A percentile compares a stretch with the other conserved stretches of the same genome.
Conservation (phyloP, 2,329 filamentous ascomycete species). For the Aspergillus caelatus region DNA sequence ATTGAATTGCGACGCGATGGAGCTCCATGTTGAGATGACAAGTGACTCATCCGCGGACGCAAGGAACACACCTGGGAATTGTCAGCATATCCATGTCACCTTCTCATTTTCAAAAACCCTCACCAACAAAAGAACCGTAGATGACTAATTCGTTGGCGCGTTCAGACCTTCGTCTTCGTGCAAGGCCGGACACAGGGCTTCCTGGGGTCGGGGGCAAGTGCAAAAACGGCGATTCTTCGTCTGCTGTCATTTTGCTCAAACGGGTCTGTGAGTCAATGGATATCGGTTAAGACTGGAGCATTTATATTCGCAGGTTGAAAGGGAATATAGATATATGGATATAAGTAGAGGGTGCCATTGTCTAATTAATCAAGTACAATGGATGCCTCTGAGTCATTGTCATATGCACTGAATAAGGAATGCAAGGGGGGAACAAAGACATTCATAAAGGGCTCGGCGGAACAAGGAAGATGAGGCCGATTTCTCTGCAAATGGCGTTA, state of each 20-base stretch:
- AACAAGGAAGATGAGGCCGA: not conserved
- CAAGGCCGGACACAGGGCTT: not conserved
- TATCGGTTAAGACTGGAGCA: not conserved
- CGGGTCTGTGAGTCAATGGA: not conserved
- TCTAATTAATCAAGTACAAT: not conserved
- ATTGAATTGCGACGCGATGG: constrained; percentile 50
- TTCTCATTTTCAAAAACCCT: not conserved
- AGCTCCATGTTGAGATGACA: constrained; percentile 65
- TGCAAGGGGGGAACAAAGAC: not conserved
- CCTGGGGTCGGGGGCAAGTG: not conserved
- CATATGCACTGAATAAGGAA: not conserved
- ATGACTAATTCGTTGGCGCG: not conserved
- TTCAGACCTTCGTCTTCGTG: not conserved
- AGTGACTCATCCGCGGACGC: constrained; percentile 63
- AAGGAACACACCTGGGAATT: constrained; percentile 59
- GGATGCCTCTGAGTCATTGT: not conserved
- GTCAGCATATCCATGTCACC: not conserved
- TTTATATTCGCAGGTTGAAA: not conserved
- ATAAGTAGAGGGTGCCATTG: not conserved
- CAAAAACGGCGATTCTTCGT: constrained; percentile 4
- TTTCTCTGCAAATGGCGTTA: not conserved
- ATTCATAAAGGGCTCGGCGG: not conserved
- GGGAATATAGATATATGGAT: not conserved
- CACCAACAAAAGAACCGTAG: constrained; percentile 3
- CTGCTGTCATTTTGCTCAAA: not conserved